Evolutionary conservation across 164 flowering plant genomes (phyloP).

Genomic region (Macadamia tetraphylla): DNA sequence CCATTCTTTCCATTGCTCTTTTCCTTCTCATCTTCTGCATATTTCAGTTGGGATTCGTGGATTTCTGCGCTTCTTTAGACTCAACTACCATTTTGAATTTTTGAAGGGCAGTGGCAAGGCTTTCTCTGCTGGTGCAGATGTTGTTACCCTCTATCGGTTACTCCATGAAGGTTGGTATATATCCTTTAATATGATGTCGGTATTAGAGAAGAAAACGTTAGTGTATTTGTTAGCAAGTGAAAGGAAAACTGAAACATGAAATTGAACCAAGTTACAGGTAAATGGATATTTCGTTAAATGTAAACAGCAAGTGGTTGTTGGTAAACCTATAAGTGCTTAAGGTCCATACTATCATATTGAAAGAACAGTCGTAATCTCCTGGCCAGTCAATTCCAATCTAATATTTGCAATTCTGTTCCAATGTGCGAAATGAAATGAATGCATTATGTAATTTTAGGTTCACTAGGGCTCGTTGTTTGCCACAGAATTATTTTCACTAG

Average conservation of each 20-base stretch:
- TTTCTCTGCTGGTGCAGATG: conserved; percentile 80
- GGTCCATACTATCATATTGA: not conserved
- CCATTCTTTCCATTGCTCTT: conserved; percentile 1
- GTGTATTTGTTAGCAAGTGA: too few species aligned
- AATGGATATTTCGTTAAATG: not conserved
- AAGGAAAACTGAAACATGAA: not conserved
- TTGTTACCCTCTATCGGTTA: conserved; percentile 42
- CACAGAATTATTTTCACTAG: not conserved
- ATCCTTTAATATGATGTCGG: not conserved
- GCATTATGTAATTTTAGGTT: not conserved
- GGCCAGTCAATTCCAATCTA: not conserved
- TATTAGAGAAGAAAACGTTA: too few species aligned
- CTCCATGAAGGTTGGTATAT: conserved; percentile 50
- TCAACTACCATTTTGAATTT: conserved; percentile 23
- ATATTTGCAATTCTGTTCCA: not conserved
- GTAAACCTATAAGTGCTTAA: not conserved
- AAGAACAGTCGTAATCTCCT: too few species aligned
- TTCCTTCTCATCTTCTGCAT: not conserved
- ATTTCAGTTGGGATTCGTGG: not conserved
- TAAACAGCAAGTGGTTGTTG: not conserved
- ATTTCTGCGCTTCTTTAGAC: not conserved
- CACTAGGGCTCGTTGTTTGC: not conserved
- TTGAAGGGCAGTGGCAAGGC: conserved; percentile 79
- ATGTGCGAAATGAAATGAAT: not conserved
- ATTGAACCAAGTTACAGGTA: not conserved